Evolutionary conservation across 1,284 basidiomycete genomes (phyloP), one percentile per base, ranked within the genome.

Genomic region (Neolentinus lepideus): DNA sequence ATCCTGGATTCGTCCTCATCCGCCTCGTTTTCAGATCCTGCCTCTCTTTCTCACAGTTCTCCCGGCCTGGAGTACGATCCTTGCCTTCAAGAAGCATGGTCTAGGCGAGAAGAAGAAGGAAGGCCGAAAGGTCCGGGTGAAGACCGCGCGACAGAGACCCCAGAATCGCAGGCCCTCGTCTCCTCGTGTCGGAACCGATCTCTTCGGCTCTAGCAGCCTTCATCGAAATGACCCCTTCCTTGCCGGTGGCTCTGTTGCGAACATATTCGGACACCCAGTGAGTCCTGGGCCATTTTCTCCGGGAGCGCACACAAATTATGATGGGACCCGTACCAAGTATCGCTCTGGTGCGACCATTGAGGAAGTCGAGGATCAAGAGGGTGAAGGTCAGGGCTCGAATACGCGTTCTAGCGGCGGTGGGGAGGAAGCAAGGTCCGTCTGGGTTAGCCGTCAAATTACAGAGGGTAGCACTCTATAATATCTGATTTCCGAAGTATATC

Each of bases 31-130:
- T 12, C 29, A 59, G 58, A 56, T 61, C 31, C 54, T 61, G 9
- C 60, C 60, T 6, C 48, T 61, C 47, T 60, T 61, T 46, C 52
- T 61, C 24, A 46, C 60, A n/a, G 53, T 58, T 24, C 51, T 60
- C 16, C 59, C 60, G 1, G 46, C 58, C 11, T 27, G 54, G 31
- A 56, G 56, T 33, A 48, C 57, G 38, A 21, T 60, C 45, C 56
- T 54, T 24, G 58, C 57, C 11, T 61, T 60, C 54, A 31, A 31
- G 16, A 47, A 56, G 33, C 53, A 57, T 25, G 47, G 53, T 10
- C 43, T 61, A 3, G 51, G 51, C 27, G 29, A 31, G 19, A 31
- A 36, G 51, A 50, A 26, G n/a, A 25, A 29, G 12, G 27, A 50
- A 24, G 16, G 27, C 47, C 22, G 27, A 8, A 50, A 25, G 25